phyloP scores from a whole-genome alignment of 1,284 basidiomycete genomes.

The Pseudozyma sp. region DNA sequence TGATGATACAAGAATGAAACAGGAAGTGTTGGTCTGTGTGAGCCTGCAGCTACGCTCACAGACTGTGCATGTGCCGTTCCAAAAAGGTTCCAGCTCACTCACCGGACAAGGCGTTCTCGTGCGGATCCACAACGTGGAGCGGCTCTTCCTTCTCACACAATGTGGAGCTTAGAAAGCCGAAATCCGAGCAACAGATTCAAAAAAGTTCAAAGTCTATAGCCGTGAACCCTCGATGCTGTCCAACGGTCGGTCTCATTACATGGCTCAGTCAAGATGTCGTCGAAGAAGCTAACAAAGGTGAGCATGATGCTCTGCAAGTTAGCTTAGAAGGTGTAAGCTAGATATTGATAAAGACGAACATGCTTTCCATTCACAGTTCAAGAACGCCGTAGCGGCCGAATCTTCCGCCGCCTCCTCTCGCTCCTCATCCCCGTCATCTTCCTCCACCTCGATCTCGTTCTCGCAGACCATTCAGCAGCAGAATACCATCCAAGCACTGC shows the following conservation, averaged over 20 bases:
- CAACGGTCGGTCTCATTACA: background rate
- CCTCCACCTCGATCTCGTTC: constrained; percentile 7
- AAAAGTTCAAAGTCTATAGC: constrained; percentile 12
- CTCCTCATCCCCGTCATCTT: constrained; percentile 1
- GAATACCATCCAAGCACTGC: constrained; percentile 28
- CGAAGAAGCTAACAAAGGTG: constrained; percentile 28
- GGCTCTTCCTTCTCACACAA: background rate
- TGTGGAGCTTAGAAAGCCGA: constrained; percentile 30
- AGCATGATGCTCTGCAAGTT: too few species aligned
- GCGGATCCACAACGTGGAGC: constrained; percentile 16
- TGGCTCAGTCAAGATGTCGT: constrained; percentile 13
- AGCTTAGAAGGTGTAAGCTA: too few species aligned
- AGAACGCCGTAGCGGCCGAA: constrained; percentile 25
- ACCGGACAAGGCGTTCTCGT: constrained; percentile 18
- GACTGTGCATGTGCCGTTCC: background rate
- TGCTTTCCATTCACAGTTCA: constrained; percentile 13
- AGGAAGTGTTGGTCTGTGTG: constrained; percentile 30
- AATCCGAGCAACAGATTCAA: constrained; percentile 10
- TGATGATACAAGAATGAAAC: background rate
- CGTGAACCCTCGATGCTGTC: background rate
- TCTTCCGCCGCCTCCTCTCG: constrained; percentile 6
- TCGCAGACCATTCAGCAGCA: constrained; percentile 13
- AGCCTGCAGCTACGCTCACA: background rate
- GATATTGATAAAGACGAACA: too few species aligned
- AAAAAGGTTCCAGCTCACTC: constrained; percentile 32